Evolutionary conservation across 2,329 filamentous ascomycete genomes (phyloP).

Genomic region (Fonsecaea nubica): DNA sequence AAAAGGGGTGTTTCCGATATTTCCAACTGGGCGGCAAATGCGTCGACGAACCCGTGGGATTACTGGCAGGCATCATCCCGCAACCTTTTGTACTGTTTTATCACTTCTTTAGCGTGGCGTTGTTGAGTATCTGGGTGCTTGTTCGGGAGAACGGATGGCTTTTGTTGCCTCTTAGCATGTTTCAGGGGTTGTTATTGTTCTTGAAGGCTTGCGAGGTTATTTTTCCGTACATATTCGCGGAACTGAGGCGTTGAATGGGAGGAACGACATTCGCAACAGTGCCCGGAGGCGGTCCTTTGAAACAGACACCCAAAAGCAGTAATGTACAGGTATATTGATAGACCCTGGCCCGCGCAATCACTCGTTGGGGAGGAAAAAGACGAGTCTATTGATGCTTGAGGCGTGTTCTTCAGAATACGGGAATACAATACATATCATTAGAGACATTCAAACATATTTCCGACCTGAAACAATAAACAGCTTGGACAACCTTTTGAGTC

Average conservation of each 20-base stretch:
- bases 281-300: neutral
- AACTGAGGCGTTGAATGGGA: slow-evolving; percentile 57
- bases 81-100: slow-evolving; percentile 79
- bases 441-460: neutral
- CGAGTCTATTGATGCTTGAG: neutral
- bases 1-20: slow-evolving; percentile 90
- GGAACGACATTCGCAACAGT: neutral
- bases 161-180: slow-evolving; percentile 68
- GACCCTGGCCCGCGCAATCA: neutral
- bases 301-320: neutral
- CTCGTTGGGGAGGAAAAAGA: neutral
- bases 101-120: slow-evolving; percentile 94
- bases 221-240: slow-evolving; percentile 77
- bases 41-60: slow-evolving; percentile 77
- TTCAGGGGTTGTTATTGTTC: slow-evolving; percentile 73
- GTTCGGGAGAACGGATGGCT: slow-evolving; percentile 58
- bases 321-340: neutral
- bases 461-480: neutral
- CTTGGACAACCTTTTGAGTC: no score
- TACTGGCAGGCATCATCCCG: slow-evolving; percentile 81
- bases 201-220: slow-evolving; percentile 84
- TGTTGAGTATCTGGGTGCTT: slow-evolving; percentile 80
- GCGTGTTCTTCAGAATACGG: neutral
- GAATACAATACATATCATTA: neutral
- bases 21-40: slow-evolving; percentile 77